Percentiles rank a stretch among this genome's conserved stretches.
These are phyloP conservation scores for Rhizophagus sp. DNA, from an alignment of 192 early-diverging fungal genomes.

Conservation along the genomic window DNA sequence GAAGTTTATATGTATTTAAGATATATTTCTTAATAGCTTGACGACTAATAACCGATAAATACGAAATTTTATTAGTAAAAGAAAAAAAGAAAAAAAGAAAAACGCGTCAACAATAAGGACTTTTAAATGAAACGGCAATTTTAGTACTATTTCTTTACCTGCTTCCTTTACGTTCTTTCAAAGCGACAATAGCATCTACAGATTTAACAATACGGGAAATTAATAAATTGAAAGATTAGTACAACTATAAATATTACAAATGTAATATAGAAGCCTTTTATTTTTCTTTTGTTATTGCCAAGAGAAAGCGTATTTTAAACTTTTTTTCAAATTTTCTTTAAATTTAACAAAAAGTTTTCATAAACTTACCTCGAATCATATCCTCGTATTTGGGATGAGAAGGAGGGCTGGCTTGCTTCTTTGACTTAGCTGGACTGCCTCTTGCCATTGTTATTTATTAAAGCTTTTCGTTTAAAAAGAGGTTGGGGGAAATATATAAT, in stretches of 20 bases:
- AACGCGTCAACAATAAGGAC: neutral
- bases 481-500: neutral
- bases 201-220: neutral
- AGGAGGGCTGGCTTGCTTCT: constrained; percentile 1
- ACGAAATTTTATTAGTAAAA: neutral
- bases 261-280: neutral
- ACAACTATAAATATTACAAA: neutral
- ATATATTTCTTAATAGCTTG: constrained; percentile 31
- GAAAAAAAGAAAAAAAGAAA: neutral
- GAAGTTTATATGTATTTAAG: constrained; percentile 21
- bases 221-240: neutral
- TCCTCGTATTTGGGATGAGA: constrained; percentile 29
- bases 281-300: neutral
- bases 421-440: neutral
- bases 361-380: constrained; percentile 22
- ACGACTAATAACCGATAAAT: constrained; percentile 7
- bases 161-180: constrained; percentile 32
- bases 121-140: neutral
- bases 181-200: constrained; percentile 23
- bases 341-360: neutral
- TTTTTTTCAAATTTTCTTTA: no score
- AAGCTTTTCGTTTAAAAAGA: neutral
- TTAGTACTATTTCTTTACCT: constrained; percentile 1
- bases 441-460: constrained; percentile 22
- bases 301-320: neutral